A percentile compares a stretch with the other conserved stretches of the same genome.
Conservation (phyloP, 176 grass and related monocot species). For the Hordeum vulgare region MorexV3_pseudomolecules_assembly NC_058519.1:208342713-208343212, state of each 20-base stretch:
- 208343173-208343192: slow-evolving; percentile 21
- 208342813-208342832: slow-evolving; percentile 24
- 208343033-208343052: neutral
- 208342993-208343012: neutral
- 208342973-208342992: neutral
- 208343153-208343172: neutral
- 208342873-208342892: neutral
- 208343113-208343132: no score
- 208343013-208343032: neutral
- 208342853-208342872: neutral
- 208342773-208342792: slow-evolving; percentile 9
- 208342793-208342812: slow-evolving; percentile 30
- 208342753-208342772: slow-evolving; percentile 11
- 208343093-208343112: neutral
- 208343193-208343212: slow-evolving; percentile 14
- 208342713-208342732: slow-evolving; percentile 19
- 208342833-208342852: neutral
- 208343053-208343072: neutral
- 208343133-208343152: neutral
- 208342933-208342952: neutral
- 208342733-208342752: slow-evolving; percentile 23
- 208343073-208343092: neutral
- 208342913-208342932: neutral
- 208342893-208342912: neutral
- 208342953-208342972: neutral